These are phyloP conservation scores for Xylaria hypoxylon DNA, from an alignment of 2,329 filamentous ascomycete species.

Conservation along the genomic window DNA sequence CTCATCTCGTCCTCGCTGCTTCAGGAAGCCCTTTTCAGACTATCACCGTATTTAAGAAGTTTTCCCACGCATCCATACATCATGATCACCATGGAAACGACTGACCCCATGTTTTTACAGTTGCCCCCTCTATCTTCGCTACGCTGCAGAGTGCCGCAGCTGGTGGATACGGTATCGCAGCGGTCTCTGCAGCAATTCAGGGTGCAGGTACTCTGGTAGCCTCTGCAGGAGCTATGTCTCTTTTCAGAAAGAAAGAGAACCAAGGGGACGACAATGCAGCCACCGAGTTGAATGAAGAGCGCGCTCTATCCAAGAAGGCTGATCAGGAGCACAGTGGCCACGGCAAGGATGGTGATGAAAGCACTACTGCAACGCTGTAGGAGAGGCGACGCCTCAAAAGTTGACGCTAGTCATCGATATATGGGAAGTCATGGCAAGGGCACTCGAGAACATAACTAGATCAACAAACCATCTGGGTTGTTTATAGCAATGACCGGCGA, in stretches of 20 bases:
- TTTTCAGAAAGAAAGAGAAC: background rate
- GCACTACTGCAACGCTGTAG: background rate
- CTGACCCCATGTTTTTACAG: background rate
- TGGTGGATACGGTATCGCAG: constrained; percentile 43
- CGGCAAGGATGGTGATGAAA: background rate
- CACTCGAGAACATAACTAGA: background rate
- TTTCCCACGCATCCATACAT: background rate
- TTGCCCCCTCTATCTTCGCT: constrained; percentile 40
- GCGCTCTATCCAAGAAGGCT: background rate
- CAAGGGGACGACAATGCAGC: background rate
- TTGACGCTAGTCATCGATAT: background rate
- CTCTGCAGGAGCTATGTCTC: background rate
- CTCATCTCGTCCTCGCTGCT: background rate
- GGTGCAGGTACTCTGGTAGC: constrained; percentile 26
- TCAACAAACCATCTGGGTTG: background rate
- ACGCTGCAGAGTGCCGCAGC: constrained; percentile 45
- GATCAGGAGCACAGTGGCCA: background rate
- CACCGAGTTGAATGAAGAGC: background rate
- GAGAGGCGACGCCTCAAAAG: background rate
- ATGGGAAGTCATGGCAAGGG: background rate
- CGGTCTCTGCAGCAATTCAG: constrained; percentile 37
- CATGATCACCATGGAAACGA: background rate
- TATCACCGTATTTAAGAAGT: background rate
- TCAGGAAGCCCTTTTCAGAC: too few relatives aligned
- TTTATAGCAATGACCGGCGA: too few relatives aligned